A percentile compares a stretch with the other conserved stretches of the same genome.
Evolutionary conservation across 139 green algal genomes (phyloP).

Genomic region (Volvox africanus): DNA sequence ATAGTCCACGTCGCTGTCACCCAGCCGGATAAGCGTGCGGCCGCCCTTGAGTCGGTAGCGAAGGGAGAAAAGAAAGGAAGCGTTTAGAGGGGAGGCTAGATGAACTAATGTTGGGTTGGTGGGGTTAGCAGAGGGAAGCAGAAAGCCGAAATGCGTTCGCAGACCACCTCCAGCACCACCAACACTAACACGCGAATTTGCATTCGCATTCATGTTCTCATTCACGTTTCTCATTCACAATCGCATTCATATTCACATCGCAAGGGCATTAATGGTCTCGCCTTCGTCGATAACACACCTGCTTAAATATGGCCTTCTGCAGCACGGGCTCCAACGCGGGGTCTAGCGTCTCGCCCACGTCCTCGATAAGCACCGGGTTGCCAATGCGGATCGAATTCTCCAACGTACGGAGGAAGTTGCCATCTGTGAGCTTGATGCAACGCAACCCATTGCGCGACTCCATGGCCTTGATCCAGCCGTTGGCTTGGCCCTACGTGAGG

Average conservation of each 20-base stretch:
- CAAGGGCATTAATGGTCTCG: too few species aligned
- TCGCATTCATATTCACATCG: too few species aligned
- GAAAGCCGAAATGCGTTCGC: too few species aligned
- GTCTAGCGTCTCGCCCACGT: conserved; percentile 79
- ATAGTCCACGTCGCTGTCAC: conserved; percentile 86
- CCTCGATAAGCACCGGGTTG: conserved; percentile 62
- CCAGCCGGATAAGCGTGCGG: conserved; percentile 80
- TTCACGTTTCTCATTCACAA: too few species aligned
- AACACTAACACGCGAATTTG: too few species aligned
- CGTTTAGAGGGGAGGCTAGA: too few species aligned
- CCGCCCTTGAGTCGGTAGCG: conserved; percentile 48
- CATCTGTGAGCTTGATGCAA: conserved; percentile 81
- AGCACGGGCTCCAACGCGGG: conserved; percentile 87
- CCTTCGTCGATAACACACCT: not conserved
- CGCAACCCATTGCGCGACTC: conserved; percentile 82
- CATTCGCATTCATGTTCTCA: too few species aligned
- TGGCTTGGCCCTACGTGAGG: conserved; percentile 76
- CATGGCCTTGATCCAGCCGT: conserved; percentile 87
- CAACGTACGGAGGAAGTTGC: conserved; percentile 82
- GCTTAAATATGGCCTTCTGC: conserved; percentile 73
- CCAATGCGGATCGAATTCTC: conserved; percentile 87
- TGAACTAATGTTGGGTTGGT: too few species aligned
- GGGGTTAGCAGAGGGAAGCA: too few species aligned
- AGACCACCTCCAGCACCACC: too few species aligned
- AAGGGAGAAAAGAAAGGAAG: too few species aligned